These are phyloP conservation scores for Monoraphidium neglectum DNA, from an alignment of 139 green algal species.

Conservation along the genomic window DNA sequence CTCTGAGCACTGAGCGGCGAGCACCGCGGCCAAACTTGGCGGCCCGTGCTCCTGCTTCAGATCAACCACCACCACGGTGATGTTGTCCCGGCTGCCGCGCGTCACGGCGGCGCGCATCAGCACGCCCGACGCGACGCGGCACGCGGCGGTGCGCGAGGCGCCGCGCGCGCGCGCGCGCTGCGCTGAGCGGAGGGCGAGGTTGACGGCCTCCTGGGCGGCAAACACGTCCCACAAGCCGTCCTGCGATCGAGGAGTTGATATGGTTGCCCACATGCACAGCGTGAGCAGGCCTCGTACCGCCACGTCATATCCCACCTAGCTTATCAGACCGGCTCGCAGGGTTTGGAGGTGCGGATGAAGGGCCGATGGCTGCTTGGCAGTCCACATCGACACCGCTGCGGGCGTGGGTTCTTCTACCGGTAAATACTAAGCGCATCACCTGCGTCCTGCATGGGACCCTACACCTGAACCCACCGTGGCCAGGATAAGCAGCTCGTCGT, in stretches of 20 bases:
- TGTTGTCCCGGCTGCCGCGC: slow-evolving; percentile 63
- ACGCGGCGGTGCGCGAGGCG: slow-evolving; percentile 38
- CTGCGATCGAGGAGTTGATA: no score
- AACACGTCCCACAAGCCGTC: slow-evolving; percentile 39
- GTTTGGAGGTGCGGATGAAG: no score
- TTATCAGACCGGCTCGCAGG: no score
- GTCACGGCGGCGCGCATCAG: slow-evolving; percentile 66
- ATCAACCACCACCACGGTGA: slow-evolving; percentile 66
- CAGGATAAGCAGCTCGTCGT: slow-evolving; percentile 71
- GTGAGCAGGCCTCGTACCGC: no score
- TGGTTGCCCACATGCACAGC: no score
- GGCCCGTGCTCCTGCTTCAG: slow-evolving; percentile 4
- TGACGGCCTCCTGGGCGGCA: slow-evolving; percentile 45
- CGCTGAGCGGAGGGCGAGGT: slow-evolving; percentile 45
- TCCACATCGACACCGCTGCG: no score
- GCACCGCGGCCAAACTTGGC: slow-evolving; percentile 7
- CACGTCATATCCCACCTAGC: no score
- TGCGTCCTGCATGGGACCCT: no score
- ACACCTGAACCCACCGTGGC: slow-evolving; percentile 26
- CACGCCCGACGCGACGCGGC: slow-evolving; percentile 42
- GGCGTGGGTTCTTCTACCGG: no score
- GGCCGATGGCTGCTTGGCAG: no score
- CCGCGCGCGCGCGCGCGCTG: slow-evolving; percentile 39
- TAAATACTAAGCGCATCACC: no score
- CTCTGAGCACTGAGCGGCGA: slow-evolving; percentile 26